Conservation (phyloP, 768 basidiomycete genomes). For the Lepiota brunneoincarnata region DNA sequence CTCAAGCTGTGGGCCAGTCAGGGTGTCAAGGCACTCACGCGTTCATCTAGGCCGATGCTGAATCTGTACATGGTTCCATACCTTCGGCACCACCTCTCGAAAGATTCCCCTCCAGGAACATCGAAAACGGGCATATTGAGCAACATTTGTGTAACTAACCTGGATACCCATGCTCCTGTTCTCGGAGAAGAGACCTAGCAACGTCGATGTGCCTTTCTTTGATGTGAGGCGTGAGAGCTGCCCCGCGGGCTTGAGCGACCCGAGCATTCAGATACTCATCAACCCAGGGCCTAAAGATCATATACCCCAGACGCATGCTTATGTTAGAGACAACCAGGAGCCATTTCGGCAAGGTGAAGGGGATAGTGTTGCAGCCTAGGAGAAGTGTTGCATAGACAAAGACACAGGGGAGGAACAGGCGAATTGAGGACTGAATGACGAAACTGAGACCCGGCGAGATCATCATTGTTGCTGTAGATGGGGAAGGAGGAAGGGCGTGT, state of each 20-base stretch:
- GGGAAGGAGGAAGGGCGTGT: too few relatives aligned
- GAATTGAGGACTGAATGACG: background rate
- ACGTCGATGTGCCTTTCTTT: constrained; percentile 1
- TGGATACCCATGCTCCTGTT: constrained; percentile 1
- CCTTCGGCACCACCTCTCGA: constrained; percentile 17
- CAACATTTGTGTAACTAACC: background rate
- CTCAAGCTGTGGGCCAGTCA: background rate
- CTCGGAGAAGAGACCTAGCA: background rate
- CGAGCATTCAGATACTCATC: constrained; percentile 1
- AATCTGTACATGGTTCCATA: constrained; percentile 32
- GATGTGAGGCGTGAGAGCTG: constrained; percentile 16
- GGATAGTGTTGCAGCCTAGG: background rate
- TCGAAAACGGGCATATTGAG: background rate
- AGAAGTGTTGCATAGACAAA: background rate
- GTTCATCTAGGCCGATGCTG: constrained; percentile 26
- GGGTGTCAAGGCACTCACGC: constrained; percentile 21
- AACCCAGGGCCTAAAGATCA: background rate
- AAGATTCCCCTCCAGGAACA: constrained; percentile 26
- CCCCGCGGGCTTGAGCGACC: constrained; percentile 13
- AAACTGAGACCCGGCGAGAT: background rate
- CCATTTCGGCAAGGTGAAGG: background rate
- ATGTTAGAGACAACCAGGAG: background rate
- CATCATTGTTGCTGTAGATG: background rate
- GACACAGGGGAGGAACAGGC: background rate
- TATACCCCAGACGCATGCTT: background rate